Percentiles rank a stretch among this genome's conserved stretches.
These are phyloP conservation scores for Pyricularia grisea DNA, from an alignment of 2,329 filamentous ascomycete genomes.

Conservation along the genomic window DNA sequence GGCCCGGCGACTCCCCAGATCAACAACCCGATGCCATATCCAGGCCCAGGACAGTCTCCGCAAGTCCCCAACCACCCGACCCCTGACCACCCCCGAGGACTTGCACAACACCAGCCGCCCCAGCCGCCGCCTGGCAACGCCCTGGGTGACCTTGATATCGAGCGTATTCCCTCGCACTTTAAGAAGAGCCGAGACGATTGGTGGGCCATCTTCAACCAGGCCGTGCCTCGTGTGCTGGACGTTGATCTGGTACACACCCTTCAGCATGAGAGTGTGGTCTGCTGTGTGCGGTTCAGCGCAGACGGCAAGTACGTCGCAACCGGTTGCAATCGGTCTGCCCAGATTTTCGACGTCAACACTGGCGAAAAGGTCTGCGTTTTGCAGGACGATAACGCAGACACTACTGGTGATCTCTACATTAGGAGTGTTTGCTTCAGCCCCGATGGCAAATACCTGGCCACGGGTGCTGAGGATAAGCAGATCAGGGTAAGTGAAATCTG, in stretches of 20 bases:
- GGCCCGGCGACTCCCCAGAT: conserved; percentile 87
- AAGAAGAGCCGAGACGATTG: conserved; percentile 89
- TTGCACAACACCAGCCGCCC: conserved; percentile 29
- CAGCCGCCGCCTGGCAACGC: conserved; percentile 47
- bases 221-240: conserved; percentile 79
- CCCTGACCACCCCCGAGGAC: conserved; percentile 50
- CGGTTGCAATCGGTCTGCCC: conserved; percentile 96
- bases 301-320: conserved; percentile 95
- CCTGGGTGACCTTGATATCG: conserved; percentile 78
- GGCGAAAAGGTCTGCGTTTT: conserved; percentile 84
- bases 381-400: conserved; percentile 79
- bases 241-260: conserved; percentile 92
- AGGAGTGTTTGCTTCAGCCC: conserved; percentile 98
- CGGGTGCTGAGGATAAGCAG: conserved; percentile 93
- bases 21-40: conserved; percentile 78
- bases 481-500: conserved; percentile 60
- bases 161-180: conserved; percentile 72
- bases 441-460: conserved; percentile 86
- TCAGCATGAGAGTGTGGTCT: conserved; percentile 90
- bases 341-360: conserved; percentile 88
- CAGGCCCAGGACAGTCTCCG: conserved; percentile 72
- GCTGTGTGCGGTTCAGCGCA: conserved; percentile 92
- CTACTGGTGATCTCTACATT: conserved; percentile 91
- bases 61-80: conserved; percentile 76
- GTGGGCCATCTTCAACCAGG: conserved; percentile 95